Conservation (phyloP, 257 asterid genomes). For the Striga asiatica region DNA sequence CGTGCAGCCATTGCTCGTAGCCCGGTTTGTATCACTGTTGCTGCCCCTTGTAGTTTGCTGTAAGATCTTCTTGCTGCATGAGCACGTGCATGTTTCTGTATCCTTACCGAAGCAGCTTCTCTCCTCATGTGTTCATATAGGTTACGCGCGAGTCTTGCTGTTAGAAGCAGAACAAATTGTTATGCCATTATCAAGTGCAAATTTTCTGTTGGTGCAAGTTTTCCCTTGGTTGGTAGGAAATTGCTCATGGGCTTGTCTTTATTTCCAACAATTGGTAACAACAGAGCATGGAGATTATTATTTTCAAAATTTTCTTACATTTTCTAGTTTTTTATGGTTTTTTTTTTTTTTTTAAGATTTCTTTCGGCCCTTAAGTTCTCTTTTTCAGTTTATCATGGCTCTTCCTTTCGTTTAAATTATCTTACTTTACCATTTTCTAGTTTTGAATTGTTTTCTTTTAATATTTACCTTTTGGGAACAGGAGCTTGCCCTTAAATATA, state of each 20-base stretch:
- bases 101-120: constrained; percentile 78
- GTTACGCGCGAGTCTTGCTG: constrained; percentile 68
- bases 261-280: neutral
- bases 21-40: constrained; percentile 76
- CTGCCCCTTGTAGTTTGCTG: constrained; percentile 47
- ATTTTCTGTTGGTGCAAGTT: neutral
- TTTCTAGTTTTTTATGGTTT: too few species aligned
- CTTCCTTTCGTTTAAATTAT: too few species aligned
- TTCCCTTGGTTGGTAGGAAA: neutral
- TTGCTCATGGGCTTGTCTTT: neutral
- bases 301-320: too few species aligned
- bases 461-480: too few species aligned
- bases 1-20: constrained; percentile 77
- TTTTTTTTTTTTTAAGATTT: too few species aligned
- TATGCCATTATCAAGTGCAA: neutral
- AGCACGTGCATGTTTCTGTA: constrained; percentile 73
- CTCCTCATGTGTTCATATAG: constrained; percentile 61
- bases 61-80: constrained; percentile 60
- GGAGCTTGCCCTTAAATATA: too few species aligned
- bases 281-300: too few species aligned
- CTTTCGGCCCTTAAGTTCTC: too few species aligned
- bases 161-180: constrained; percentile 11
- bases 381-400: too few species aligned
- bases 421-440: too few species aligned
- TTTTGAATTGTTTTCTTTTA: too few species aligned